These are phyloP conservation scores for Alternaria longipes DNA, from an alignment of 2,329 filamentous ascomycete genomes.

Conservation along the genomic window DNA sequence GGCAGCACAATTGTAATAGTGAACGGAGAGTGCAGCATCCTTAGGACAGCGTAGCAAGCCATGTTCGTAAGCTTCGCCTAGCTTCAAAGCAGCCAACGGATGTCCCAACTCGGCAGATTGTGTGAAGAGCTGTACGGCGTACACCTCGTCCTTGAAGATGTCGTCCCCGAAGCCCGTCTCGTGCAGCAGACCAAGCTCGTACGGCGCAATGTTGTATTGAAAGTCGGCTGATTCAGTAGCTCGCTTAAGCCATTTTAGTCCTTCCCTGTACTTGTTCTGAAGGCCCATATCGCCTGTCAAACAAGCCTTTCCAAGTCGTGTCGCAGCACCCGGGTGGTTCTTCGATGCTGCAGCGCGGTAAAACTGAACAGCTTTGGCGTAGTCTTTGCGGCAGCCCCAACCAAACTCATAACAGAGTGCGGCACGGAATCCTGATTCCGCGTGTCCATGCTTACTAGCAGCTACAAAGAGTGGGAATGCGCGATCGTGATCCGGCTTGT, in stretches of 20 bases:
- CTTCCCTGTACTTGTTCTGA: slow-evolving; percentile 85
- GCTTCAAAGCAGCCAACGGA: slow-evolving; percentile 81
- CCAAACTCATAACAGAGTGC: slow-evolving; percentile 97
- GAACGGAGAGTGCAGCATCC: slow-evolving; percentile 91
- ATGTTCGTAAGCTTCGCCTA: slow-evolving; percentile 98
- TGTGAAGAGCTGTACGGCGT: slow-evolving; percentile 93
- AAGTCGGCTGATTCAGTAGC: slow-evolving; percentile 87
- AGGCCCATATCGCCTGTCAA: slow-evolving; percentile 86
- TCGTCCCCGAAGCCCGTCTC: slow-evolving; percentile 95
- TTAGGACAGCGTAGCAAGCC: slow-evolving; percentile 85
- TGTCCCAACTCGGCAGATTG: slow-evolving; percentile 93
- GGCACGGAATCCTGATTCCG: slow-evolving; percentile 92
- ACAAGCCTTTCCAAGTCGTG: slow-evolving; percentile 89
- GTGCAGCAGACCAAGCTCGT: slow-evolving; percentile 87
- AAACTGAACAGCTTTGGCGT: slow-evolving; percentile 91
- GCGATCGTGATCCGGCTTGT: slow-evolving; percentile 88
- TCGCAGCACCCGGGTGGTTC: slow-evolving; percentile 94
- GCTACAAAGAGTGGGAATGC: slow-evolving; percentile 93
- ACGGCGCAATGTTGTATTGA: slow-evolving; percentile 93
- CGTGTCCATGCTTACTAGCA: slow-evolving; percentile 95
- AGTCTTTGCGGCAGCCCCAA: slow-evolving; percentile 92
- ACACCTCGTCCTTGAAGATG: slow-evolving; percentile 87
- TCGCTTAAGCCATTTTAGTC: slow-evolving; percentile 95
- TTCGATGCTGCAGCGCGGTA: slow-evolving; percentile 90
- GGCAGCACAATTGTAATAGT: slow-evolving; percentile 95